Conservation (phyloP, 2,329 filamentous ascomycete genomes). For the Dendryphion nanum region DNA sequence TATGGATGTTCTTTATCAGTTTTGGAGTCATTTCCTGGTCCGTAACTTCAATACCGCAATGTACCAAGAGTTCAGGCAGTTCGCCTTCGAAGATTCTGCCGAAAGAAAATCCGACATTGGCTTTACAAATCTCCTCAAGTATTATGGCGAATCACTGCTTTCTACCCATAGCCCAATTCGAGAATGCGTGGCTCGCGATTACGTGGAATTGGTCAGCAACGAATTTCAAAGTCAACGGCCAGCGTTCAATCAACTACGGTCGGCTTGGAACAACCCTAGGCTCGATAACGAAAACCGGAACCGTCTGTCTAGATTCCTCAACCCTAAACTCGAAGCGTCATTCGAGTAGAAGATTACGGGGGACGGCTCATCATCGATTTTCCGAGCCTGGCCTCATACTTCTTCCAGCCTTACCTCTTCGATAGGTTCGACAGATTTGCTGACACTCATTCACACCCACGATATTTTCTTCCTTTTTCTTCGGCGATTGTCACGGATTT, state of each 20-base stretch:
- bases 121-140: conserved; percentile 62
- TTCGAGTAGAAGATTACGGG: too few relatives aligned
- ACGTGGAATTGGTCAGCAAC: conserved; percentile 53
- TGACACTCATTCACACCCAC: too few relatives aligned
- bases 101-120: conserved; percentile 55
- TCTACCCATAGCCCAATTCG: conserved; percentile 50
- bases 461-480: conserved; percentile 5
- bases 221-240: conserved; percentile 46
- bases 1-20: conserved; percentile 68
- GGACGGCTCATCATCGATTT: too few relatives aligned
- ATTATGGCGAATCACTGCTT: conserved; percentile 60
- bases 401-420: too few relatives aligned
- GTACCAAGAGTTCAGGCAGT: conserved; percentile 71
- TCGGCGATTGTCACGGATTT: conserved; percentile 17
- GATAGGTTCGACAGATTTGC: too few relatives aligned
- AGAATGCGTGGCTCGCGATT: conserved; percentile 54
- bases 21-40: conserved; percentile 72
- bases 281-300: conserved; percentile 58
- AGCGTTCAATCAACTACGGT: conserved; percentile 52
- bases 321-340: conserved; percentile 50
- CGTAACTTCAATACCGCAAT: conserved; percentile 72
- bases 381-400: too few relatives aligned
- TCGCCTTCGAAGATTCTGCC: conserved; percentile 63
- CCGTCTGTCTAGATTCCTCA: conserved; percentile 54
- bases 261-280: conserved; percentile 54